Evolutionary conservation across 768 basidiomycete genomes (phyloP), one percentile per base, ranked within the genome.

Genomic region (Fistulinella prunicolor): DNA sequence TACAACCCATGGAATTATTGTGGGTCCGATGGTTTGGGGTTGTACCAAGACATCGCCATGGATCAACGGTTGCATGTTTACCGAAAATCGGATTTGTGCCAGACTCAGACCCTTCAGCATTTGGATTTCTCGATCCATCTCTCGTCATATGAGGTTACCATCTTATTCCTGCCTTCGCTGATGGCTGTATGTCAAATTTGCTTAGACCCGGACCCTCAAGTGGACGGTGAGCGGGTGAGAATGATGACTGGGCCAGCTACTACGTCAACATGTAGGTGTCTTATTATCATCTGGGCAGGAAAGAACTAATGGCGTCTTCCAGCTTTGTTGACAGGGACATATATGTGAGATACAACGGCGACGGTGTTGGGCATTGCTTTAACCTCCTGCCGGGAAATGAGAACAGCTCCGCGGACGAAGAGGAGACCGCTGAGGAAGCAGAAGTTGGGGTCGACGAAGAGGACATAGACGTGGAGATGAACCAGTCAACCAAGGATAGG

Each of bases 41-140:
- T 2, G 50, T 60, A 20, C 43, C 50, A 19, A 8, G 42, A 28
- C 29, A 20, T 34, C 42, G 38, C 28, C 14, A 54, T 42, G 10
- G 51, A 30, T 17, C 23, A 22, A 1, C n/a, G 38, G 16, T 12
- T 24, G 7, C 58, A 64, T 5, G 56, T 59, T 24, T 50, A 24
- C 7, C 54, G 7, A 53, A 53, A 34, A 14, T 70, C 2, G 45
- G 43, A 70, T 68, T 68, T 36, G 39, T 61, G 1, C 56, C 58
- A 0, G 46, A 59, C 3, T 38, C 37, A 9, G 55, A 65, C n/a
- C 21, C 32, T 0, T 14, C 42, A 0, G 50, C 68, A 0, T 74
- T 73, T 47, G 62, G 68, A 0, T 74, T 75, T 49, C 17, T 75
- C 0, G 65, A 73, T 49, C 71, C 71, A 0, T 40, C 37, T 0